Conservation (phyloP, 805 yeast species). For the Candida golubevii region DNA sequence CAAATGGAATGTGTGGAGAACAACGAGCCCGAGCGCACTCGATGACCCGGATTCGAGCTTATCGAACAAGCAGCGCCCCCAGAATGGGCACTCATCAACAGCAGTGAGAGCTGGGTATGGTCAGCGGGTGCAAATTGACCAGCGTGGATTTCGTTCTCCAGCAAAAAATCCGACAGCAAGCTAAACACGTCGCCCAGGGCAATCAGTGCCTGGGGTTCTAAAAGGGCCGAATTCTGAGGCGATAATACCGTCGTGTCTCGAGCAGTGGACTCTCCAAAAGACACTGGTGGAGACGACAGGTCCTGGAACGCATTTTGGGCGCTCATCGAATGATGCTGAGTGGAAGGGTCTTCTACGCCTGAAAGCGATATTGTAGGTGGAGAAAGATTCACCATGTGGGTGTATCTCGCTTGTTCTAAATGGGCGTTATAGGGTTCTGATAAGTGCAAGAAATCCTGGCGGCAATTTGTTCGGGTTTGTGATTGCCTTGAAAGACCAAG, state of each 20-base stretch:
- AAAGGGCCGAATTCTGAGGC: conserved; percentile 9
- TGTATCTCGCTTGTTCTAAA: too few species aligned
- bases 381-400: conserved; percentile 11
- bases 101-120: conserved; percentile 11
- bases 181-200: conserved; percentile 9
- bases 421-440: too few species aligned
- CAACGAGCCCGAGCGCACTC: conserved; percentile 56
- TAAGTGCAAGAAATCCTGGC: too few species aligned
- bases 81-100: conserved; percentile 12
- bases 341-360: conserved; percentile 6
- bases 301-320: too few species aligned
- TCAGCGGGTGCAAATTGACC: neutral
- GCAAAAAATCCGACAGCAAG: conserved; percentile 7
- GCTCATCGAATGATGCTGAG: neutral
- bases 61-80: conserved; percentile 7
- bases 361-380: conserved; percentile 15
- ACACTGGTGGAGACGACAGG: conserved; percentile 3
- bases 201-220: conserved; percentile 9
- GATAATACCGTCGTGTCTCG: conserved; percentile 4
- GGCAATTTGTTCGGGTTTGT: too few species aligned
- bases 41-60: conserved; percentile 12
- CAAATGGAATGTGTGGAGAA: conserved; percentile 51
- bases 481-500: too few species aligned
- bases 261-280: neutral
- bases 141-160: conserved; percentile 1